A percentile compares a stretch with the other conserved stretches of the same genome.
These are phyloP conservation scores for Xylaria sp. DNA, from an alignment of 2,329 filamentous ascomycete species.

Conservation along the genomic window DNA sequence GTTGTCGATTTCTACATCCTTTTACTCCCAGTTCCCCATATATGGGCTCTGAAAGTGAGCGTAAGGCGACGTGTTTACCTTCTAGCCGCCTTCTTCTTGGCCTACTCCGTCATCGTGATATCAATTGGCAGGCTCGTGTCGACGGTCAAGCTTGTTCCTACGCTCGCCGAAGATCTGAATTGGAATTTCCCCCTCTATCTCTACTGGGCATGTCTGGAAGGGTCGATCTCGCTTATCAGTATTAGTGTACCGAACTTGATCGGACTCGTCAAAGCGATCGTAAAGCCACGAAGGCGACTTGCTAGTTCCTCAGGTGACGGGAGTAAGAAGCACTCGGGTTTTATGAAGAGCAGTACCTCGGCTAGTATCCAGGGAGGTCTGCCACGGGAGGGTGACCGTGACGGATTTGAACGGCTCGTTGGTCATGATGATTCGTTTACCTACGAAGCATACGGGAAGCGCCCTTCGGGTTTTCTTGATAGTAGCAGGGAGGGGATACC, in stretches of 20 bases:
- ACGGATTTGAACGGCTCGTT: slow-evolving; percentile 19
- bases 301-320: not conserved
- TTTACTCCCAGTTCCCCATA: slow-evolving; percentile 20
- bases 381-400: not conserved
- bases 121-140: slow-evolving; percentile 23
- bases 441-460: not conserved
- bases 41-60: slow-evolving; percentile 24
- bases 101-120: slow-evolving; percentile 30
- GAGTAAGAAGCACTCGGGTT: not conserved
- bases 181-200: slow-evolving; percentile 22
- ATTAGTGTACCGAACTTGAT: slow-evolving; percentile 23
- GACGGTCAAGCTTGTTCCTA: slow-evolving; percentile 20
- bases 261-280: slow-evolving; percentile 14
- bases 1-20: slow-evolving; percentile 25
- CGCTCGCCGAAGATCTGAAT: slow-evolving; percentile 10
- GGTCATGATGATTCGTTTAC: not conserved
- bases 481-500: slow-evolving; percentile 7
- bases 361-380: not conserved
- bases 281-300: not conserved
- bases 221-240: slow-evolving; percentile 24
- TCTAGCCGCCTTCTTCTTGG: slow-evolving; percentile 25
- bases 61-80: slow-evolving; percentile 22
- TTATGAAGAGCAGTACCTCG: not conserved
- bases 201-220: slow-evolving; percentile 27
- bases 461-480: not conserved